Evolutionary conservation across 1,139 yeast species (phyloP), one percentile per base, ranked within the genome.

Genomic region (Saccharomycopsis crataegensis): DNA sequence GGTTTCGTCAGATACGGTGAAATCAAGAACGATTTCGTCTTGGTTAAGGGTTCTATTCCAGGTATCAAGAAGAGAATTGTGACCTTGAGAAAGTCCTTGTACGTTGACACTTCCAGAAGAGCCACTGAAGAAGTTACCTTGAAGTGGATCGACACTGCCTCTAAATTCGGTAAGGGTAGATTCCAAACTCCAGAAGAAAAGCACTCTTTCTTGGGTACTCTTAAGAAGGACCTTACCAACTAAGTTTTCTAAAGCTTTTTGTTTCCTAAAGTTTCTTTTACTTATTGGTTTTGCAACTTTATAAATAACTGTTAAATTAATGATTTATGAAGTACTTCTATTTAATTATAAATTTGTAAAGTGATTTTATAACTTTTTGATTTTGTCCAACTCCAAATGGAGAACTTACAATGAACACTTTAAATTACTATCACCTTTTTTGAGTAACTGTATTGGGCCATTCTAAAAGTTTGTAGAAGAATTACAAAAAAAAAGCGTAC

Each of bases 91-190:
- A 93, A 93, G 83, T 88, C 98, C 68, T 84, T 94, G 75, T 87
- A 89, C 87, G 87, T 87, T 72, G 95, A 91, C 85, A 90, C 97
- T 68, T 87, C 96, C 69, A 93, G 99, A 84, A 86, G 83, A 79
- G 98, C 98, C 71, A 76, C 87, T 69, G 99, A 93, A 83, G 77
- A 89, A 78, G 96, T 91, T 67, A 82, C 80, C 84, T 87, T 93
- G 79, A 93, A 93, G 81, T 93, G 99, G 99, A 93, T 93, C 76
- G 99, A 93, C 78, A 93, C 99, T 70, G 96, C 99, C 73, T 93
- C 99, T 72, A 91, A 91, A 82, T 93, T 93, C 89, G 99, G 99
- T 87, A 94, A 93, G 90, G 99, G 99, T 83, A 93, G 99, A 85
- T 94, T 94, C 99, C 99, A 94, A 82, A 93, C 99, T 73, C 96